phyloP scores from a whole-genome alignment of 1,139 yeast species.

The Hyphopichia buzzinii region DNA sequence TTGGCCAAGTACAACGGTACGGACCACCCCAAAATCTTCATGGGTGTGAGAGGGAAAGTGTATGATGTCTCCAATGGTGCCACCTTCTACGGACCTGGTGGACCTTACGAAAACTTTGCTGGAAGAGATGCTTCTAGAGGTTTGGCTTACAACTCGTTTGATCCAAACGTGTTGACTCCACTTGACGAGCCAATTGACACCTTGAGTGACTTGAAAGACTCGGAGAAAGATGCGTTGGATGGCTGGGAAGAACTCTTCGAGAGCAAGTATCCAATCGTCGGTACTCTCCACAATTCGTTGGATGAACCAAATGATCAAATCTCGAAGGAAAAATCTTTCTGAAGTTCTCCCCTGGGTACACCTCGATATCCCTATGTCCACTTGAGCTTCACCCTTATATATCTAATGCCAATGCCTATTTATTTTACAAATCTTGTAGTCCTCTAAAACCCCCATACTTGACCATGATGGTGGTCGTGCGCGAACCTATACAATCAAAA shows the following conservation, averaged over 20 bases:
- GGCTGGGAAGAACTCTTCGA: conserved; percentile 87
- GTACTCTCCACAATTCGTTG: conserved; percentile 41
- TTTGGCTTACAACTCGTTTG: conserved; percentile 86
- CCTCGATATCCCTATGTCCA: too few relatives aligned
- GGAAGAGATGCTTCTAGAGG: conserved; percentile 98
- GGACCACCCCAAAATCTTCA: conserved; percentile 72
- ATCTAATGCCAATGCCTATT: too few relatives aligned
- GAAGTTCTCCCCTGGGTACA: too few relatives aligned
- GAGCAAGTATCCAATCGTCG: conserved; percentile 72
- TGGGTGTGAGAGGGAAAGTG: conserved; percentile 82
- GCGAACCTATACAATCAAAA: too few relatives aligned
- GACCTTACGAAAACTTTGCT: conserved; percentile 93
- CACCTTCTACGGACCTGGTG: conserved; percentile 92
- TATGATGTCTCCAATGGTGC: conserved; percentile 83
- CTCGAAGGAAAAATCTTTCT: too few relatives aligned
- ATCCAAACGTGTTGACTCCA: conserved; percentile 52
- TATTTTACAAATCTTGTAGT: too few relatives aligned
- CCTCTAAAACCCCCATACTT: too few relatives aligned
- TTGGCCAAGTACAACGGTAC: conserved; percentile 77
- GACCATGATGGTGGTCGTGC: too few relatives aligned
- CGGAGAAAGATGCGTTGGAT: conserved; percentile 68
- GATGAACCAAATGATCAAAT: neutral
- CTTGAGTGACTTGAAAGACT: conserved; percentile 55
- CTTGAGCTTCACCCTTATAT: too few relatives aligned
- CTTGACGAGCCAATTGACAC: conserved; percentile 73